Conservation (phyloP, 169 alveolate genomes). For the Hepatocystis sp. region DNA sequence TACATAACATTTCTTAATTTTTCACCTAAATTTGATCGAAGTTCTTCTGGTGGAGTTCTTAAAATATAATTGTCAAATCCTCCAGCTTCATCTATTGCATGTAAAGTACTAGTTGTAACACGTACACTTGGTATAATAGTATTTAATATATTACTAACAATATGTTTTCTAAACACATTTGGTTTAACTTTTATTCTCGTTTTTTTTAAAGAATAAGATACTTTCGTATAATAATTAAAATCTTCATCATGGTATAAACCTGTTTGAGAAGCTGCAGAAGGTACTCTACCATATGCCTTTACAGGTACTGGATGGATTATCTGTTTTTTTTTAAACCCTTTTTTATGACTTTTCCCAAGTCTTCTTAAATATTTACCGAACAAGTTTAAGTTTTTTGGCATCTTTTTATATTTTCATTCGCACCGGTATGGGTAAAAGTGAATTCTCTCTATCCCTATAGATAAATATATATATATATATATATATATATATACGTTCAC, state of each 20-base stretch:
- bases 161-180: slow-evolving; percentile 82
- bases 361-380: slow-evolving; percentile 86
- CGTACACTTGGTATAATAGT: slow-evolving; percentile 86
- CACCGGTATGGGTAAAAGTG: too few relatives aligned
- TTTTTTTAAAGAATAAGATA: slow-evolving; percentile 85
- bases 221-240: slow-evolving; percentile 87
- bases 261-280: slow-evolving; percentile 92
- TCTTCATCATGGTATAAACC: slow-evolving; percentile 92
- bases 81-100: slow-evolving; percentile 91
- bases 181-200: slow-evolving; percentile 86
- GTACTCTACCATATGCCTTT: slow-evolving; percentile 91
- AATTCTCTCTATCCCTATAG: too few relatives aligned
- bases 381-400: slow-evolving; percentile 83
- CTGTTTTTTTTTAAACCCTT: slow-evolving; percentile 88
- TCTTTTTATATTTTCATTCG: slow-evolving; percentile 3
- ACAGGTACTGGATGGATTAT: slow-evolving; percentile 91
- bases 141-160: slow-evolving; percentile 83
- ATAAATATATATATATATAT: too few relatives aligned
- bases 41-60: slow-evolving; percentile 91
- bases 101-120: slow-evolving; percentile 89
- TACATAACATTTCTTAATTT: slow-evolving; percentile 87
- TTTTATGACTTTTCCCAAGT: slow-evolving; percentile 80
- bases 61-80: slow-evolving; percentile 91
- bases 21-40: slow-evolving; percentile 90
- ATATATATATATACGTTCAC: too few relatives aligned